These are phyloP conservation scores for Rhododendron kiyosumense DNA, from an alignment of 148 eudicot species.

Conservation along the genomic window DNA sequence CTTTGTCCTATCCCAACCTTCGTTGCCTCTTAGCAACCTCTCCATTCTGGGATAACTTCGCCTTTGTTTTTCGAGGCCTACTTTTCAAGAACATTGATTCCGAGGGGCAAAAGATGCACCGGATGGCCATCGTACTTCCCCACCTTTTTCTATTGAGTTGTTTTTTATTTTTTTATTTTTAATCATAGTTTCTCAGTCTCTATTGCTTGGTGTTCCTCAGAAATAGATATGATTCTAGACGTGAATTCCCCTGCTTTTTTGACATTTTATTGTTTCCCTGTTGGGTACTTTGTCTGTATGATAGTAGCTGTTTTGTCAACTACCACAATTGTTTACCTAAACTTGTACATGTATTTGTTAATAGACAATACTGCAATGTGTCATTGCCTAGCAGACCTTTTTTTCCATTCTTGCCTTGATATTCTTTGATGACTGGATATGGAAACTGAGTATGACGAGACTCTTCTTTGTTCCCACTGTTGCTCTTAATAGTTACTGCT, in stretches of 20 bases:
- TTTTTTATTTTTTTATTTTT: too few species aligned
- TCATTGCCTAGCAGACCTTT: not conserved
- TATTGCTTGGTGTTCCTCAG: not conserved
- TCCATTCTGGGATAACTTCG: not conserved
- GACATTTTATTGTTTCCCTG: not conserved
- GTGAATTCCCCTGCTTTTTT: not conserved
- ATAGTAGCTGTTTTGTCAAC: not conserved
- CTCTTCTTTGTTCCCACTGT: not conserved
- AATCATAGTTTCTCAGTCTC: not conserved
- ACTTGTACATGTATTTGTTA: not conserved
- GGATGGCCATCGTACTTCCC: not conserved
- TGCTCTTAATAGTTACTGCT: not conserved
- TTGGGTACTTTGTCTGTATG: not conserved
- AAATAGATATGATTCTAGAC: not conserved
- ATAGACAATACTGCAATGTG: not conserved
- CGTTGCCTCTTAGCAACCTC: not conserved
- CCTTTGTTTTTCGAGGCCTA: not conserved
- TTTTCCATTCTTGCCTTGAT: not conserved
- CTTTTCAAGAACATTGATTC: not conserved
- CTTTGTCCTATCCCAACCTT: not conserved
- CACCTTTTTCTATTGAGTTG: not conserved
- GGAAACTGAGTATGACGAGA: not conserved
- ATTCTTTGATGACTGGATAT: not conserved
- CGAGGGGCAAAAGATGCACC: not conserved
- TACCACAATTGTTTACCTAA: not conserved